Percentiles rank a stretch among this genome's conserved stretches.
phyloP scores from a whole-genome alignment of 495 filamentous ascomycete genomes.

The Lophiotrema nucula region DNA sequence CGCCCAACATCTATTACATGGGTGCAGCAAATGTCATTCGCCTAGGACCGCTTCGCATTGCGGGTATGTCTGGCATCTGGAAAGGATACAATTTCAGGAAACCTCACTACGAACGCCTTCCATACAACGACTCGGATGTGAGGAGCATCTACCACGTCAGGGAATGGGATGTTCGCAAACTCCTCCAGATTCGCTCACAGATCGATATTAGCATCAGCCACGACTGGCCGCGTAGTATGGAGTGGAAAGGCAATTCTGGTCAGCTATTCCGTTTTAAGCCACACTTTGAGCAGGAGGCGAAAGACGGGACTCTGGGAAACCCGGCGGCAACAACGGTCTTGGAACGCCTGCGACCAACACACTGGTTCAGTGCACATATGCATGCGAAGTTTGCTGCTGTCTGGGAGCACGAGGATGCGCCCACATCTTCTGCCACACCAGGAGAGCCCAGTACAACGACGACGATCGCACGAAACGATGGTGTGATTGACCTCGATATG shows the following conservation, averaged over 20 bases:
- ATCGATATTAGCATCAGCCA: conserved; percentile 90
- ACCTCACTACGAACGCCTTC: conserved; percentile 80
- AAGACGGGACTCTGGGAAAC: conserved; percentile 70
- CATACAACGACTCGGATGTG: conserved; percentile 70
- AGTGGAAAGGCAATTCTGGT: conserved; percentile 64
- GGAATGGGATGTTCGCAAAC: conserved; percentile 85
- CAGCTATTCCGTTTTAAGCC: conserved; percentile 68
- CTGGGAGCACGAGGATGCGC: conserved; percentile 53
- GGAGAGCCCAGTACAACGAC: neutral
- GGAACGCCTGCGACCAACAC: conserved; percentile 72
- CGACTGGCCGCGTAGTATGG: conserved; percentile 87
- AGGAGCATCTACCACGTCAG: conserved; percentile 83
- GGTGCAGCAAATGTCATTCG: conserved; percentile 86
- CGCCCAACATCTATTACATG: conserved; percentile 94
- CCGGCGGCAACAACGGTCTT: conserved; percentile 73
- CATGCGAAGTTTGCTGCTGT: conserved; percentile 81
- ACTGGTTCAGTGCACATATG: conserved; percentile 94
- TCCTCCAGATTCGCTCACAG: conserved; percentile 77
- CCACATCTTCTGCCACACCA: neutral
- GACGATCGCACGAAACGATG: conserved; percentile 25
- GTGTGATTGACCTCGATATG: conserved; percentile 39
- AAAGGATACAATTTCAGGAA: conserved; percentile 80
- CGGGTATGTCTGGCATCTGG: conserved; percentile 91
- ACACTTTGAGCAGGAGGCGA: conserved; percentile 70
- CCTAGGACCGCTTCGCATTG: conserved; percentile 79